These are phyloP conservation scores for Pelargonium citronellum DNA, from an alignment of 441 rosid genomes.

Conservation along the genomic window DNA sequence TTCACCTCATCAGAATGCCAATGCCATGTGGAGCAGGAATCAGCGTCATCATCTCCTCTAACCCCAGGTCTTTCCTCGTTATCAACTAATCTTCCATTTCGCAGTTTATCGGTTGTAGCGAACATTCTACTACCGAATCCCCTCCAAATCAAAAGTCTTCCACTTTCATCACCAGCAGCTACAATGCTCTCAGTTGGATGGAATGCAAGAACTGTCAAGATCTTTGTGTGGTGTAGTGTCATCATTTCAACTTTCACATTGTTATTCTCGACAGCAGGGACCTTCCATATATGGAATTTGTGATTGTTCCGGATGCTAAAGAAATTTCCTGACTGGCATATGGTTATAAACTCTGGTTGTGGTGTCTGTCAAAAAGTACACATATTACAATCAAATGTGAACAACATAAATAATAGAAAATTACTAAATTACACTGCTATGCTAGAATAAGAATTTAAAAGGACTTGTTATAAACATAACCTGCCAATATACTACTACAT, in stretches of 20 bases:
- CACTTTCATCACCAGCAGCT: slow-evolving; percentile 88
- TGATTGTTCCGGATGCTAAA: slow-evolving; percentile 54
- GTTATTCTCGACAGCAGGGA: slow-evolving; percentile 47
- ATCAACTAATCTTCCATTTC: slow-evolving; percentile 23
- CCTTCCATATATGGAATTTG: slow-evolving; percentile 68
- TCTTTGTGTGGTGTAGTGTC: slow-evolving; percentile 75
- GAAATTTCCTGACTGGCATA: slow-evolving; percentile 57
- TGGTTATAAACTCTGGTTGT: slow-evolving; percentile 52
- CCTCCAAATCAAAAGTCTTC: slow-evolving; percentile 93
- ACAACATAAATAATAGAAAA: background rate
- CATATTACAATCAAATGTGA: slow-evolving; percentile 10
- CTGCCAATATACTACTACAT: background rate
- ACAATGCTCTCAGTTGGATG: slow-evolving; percentile 76
- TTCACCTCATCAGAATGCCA: slow-evolving; percentile 85
- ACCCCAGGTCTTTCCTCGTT: slow-evolving; percentile 74
- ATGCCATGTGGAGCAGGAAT: slow-evolving; percentile 89
- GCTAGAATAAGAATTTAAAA: background rate
- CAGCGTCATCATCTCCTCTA: slow-evolving; percentile 87
- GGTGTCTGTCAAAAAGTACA: slow-evolving; percentile 46
- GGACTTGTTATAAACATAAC: background rate
- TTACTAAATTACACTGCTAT: background rate
- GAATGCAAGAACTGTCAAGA: slow-evolving; percentile 60
- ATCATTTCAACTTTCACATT: slow-evolving; percentile 42
- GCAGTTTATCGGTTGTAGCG: slow-evolving; percentile 26
- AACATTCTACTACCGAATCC: slow-evolving; percentile 57